Evolutionary conservation across 306 rosid species (phyloP).

Genomic region (Quercus engelmannii): DNA sequence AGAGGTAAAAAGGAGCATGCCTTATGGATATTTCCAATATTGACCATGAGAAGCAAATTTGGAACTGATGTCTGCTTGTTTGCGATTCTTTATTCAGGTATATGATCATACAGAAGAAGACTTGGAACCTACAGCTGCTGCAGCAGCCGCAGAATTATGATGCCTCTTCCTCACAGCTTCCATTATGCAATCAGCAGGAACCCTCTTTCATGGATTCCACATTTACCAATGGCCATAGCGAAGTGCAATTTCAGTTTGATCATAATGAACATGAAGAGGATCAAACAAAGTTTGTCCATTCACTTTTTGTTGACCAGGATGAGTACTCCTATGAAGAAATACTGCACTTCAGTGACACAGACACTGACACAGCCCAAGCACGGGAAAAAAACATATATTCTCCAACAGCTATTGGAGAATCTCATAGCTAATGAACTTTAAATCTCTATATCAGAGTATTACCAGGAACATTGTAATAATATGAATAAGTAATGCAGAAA

Average conservation of each 20-base stretch:
- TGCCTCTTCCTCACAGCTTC: background rate
- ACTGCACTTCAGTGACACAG: slow-evolving; percentile 25
- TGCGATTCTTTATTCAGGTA: slow-evolving; percentile 21
- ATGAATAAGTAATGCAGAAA: background rate
- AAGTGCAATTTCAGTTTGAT: background rate
- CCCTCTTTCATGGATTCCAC: background rate
- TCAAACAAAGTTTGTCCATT: background rate
- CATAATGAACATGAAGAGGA: slow-evolving; percentile 18
- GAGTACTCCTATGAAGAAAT: background rate
- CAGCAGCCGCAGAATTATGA: background rate
- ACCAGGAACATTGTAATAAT: slow-evolving; percentile 2
- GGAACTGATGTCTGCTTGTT: slow-evolving; percentile 3
- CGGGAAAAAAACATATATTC: slow-evolving; percentile 44
- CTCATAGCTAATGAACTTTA: slow-evolving; percentile 1
- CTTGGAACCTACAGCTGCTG: background rate
- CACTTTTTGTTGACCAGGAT: background rate
- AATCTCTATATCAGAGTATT: slow-evolving; percentile 7
- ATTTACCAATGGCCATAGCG: background rate
- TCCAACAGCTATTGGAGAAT: background rate
- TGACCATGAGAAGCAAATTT: background rate
- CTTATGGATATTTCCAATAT: background rate
- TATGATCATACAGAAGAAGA: background rate
- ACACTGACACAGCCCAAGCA: slow-evolving; percentile 24
- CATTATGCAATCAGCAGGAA: background rate
- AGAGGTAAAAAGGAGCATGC: slow-evolving; percentile 31